Base-by-base conservation (phyloP, 2,329 filamentous ascomycete species). In the Fusarium avenaceum region DNA sequence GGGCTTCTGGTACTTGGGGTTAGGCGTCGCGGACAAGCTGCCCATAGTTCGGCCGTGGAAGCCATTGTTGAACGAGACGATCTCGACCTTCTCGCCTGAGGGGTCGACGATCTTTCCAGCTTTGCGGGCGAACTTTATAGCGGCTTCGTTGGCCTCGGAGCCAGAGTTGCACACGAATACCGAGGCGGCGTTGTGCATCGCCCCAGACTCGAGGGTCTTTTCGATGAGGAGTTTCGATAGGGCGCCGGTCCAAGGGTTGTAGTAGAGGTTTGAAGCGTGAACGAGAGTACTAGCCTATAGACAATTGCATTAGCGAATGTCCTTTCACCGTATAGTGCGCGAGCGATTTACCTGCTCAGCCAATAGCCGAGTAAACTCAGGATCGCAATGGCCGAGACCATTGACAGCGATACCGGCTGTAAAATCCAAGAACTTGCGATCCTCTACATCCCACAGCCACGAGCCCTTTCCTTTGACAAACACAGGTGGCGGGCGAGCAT, bases 21-120 rank as follows among this genome's bases (percentile, higher is more conserved):
- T 99, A 47, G 94, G 96, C 7, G 96, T 99, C 13, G 96, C 96
- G n/a, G 93, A 97, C 44, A 99, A 83, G 59, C 91, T 90, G 51
- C 96, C 96, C 93, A 98, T 97, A 17, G 96, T 98, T 61, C 96
- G 91, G 73, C 96, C 96, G 80, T 99, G 96, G 85, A 99, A 99
- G 39, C 93, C 94, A 73, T 91, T 90, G 73, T 92, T 83, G 84
- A 98, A 99, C 17, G 93, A 97, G 51, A 98, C 92, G 47, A 99
- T 82, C 75, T 97, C 94, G 72, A 88, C 80, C 82, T 98, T 97
- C 20, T 79, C 80, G 47, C 92, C 90, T 0, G 88, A 88, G 1
- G 91, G 88, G 67, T 94, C 90, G 28, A 90, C 74, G 11, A 88
- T 83, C 79, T 95, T 95, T 73, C 94, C 94, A 22, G 91, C 90